These are phyloP conservation scores for Colletotrichum sp. DNA, from an alignment of 2,329 filamentous ascomycete species.

Conservation along the genomic window DNA sequence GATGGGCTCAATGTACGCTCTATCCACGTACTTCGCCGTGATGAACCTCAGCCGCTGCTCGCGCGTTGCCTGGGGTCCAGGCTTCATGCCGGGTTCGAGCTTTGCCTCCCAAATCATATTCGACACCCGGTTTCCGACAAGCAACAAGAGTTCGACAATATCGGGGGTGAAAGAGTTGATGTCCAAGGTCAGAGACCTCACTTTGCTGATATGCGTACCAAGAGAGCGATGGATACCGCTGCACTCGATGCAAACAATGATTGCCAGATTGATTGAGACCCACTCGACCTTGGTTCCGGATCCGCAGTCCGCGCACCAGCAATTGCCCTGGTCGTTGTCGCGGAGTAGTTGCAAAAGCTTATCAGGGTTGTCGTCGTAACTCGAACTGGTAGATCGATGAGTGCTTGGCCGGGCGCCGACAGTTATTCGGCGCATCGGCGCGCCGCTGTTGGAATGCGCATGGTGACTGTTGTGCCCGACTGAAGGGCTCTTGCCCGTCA, in stretches of 20 bases:
- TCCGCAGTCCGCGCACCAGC: constrained; percentile 92
- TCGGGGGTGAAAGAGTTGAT: constrained; percentile 96
- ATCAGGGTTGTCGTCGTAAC: constrained; percentile 82
- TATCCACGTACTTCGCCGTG: constrained; percentile 90
- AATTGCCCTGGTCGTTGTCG: constrained; percentile 90
- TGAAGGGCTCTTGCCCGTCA: constrained; percentile 90
- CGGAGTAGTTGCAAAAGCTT: constrained; percentile 86
- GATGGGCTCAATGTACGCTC: constrained; percentile 79
- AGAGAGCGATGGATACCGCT: constrained; percentile 96
- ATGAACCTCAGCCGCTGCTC: constrained; percentile 96
- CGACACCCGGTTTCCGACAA: constrained; percentile 91
- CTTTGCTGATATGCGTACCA: constrained; percentile 96
- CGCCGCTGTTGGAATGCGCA: constrained; percentile 49
- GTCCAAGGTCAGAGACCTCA: constrained; percentile 92
- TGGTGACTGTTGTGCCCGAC: constrained; percentile 60
- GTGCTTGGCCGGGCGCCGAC: constrained; percentile 86
- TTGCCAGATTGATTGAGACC: constrained; percentile 97
- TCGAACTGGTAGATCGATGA: constrained; percentile 70
- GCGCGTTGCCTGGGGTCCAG: constrained; percentile 76
- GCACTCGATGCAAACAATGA: constrained; percentile 96
- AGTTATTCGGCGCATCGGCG: constrained; percentile 84
- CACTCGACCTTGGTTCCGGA: constrained; percentile 94
- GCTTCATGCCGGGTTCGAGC: constrained; percentile 77
- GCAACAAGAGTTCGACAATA: constrained; percentile 90
- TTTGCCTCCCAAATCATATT: constrained; percentile 97